Conservation (phyloP, 805 yeast species). For the Yarrowia alimentaria region DNA sequence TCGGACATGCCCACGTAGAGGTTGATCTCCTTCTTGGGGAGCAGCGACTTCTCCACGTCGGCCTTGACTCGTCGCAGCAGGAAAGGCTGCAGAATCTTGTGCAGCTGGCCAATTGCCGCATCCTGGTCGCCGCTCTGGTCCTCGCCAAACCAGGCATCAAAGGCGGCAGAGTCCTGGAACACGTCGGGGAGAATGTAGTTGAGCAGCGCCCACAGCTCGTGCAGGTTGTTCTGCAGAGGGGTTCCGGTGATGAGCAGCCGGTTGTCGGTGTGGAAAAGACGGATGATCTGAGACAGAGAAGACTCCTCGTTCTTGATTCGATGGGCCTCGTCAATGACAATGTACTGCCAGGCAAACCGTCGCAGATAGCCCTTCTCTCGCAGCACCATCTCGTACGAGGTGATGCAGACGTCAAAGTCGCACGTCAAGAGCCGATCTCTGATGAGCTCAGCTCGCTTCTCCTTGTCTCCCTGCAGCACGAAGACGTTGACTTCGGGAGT, state of each 20-base stretch:
- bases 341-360: slow-evolving; percentile 87
- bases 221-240: slow-evolving; percentile 90
- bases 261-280: slow-evolving; percentile 80
- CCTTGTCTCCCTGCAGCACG: slow-evolving; percentile 85
- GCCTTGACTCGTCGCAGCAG: slow-evolving; percentile 83
- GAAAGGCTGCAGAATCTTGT: slow-evolving; percentile 83
- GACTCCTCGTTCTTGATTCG: slow-evolving; percentile 93
- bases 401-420: slow-evolving; percentile 82
- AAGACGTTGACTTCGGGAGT: slow-evolving; percentile 87
- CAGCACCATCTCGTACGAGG: slow-evolving; percentile 91
- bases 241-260: slow-evolving; percentile 92
- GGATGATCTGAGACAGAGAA: slow-evolving; percentile 83
- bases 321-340: slow-evolving; percentile 94
- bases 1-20: slow-evolving; percentile 94
- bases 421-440: slow-evolving; percentile 59
- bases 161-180: slow-evolving; percentile 84
- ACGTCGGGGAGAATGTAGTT: slow-evolving; percentile 92
- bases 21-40: slow-evolving; percentile 87
- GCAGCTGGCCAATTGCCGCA: slow-evolving; percentile 79
- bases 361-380: slow-evolving; percentile 79
- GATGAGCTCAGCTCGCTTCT: slow-evolving; percentile 62
- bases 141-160: slow-evolving; percentile 85
- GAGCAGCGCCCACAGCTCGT: slow-evolving; percentile 92
- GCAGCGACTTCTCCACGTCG: slow-evolving; percentile 86
- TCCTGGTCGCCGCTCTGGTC: slow-evolving; percentile 47